phyloP scores from a whole-genome alignment of 2,329 filamentous ascomycete genomes.

The Fusarium sp. region DNA sequence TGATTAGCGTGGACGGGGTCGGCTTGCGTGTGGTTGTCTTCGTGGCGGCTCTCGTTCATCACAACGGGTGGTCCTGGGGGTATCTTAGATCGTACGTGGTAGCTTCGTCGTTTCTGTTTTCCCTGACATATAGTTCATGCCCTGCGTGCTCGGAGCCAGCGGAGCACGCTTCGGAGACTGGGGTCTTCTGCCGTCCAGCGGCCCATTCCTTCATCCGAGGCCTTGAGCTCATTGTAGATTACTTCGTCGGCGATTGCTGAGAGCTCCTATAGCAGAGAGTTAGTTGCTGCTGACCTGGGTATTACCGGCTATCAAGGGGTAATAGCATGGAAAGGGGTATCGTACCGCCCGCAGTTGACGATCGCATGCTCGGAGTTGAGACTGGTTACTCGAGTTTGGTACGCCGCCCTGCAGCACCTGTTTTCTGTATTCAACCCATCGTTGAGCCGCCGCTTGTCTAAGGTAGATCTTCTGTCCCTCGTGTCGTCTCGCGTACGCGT shows the following conservation, averaged over 20 bases:
- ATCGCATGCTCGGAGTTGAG: slow-evolving; percentile 66
- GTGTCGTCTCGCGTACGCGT: slow-evolving; percentile 71
- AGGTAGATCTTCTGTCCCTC: slow-evolving; percentile 74
- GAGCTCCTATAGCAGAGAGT: slow-evolving; percentile 59
- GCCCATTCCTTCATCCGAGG: slow-evolving; percentile 65
- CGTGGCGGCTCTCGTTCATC: too few species aligned
- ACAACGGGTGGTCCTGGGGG: too few species aligned
- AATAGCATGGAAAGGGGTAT: slow-evolving; percentile 19
- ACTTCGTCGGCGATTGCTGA: slow-evolving; percentile 68
- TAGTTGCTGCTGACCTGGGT: not conserved
- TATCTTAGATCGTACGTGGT: too few species aligned
- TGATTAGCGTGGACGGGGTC: too few species aligned
- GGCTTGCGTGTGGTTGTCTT: too few species aligned
- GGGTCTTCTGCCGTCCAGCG: slow-evolving; percentile 75
- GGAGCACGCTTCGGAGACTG: slow-evolving; percentile 66
- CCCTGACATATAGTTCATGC: slow-evolving; percentile 18
- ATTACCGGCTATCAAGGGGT: not conserved
- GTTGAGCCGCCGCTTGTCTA: slow-evolving; percentile 69
- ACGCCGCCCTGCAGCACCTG: slow-evolving; percentile 65
- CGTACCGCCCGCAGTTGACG: slow-evolving; percentile 68
- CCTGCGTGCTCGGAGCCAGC: slow-evolving; percentile 64
- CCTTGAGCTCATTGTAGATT: slow-evolving; percentile 67
- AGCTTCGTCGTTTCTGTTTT: too few species aligned
- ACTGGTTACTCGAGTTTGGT: slow-evolving; percentile 61
- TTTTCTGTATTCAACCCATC: slow-evolving; percentile 69